Evolutionary conservation across 2,329 filamentous ascomycete genomes (phyloP).

Genomic region (Verticillium longisporum): DNA sequence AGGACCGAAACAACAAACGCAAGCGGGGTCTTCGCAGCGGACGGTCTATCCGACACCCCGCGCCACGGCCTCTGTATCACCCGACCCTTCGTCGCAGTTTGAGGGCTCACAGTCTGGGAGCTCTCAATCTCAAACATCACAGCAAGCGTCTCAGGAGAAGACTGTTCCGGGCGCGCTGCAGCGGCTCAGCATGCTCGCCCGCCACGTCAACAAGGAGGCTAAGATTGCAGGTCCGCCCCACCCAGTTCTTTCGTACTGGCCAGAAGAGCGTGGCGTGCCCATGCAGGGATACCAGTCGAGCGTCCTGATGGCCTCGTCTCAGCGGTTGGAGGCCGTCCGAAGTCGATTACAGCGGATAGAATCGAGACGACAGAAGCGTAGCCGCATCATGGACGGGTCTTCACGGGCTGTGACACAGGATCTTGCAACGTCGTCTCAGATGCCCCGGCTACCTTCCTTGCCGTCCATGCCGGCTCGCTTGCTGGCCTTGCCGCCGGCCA

Average conservation of each 20-base stretch:
- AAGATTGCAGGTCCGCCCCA: constrained; percentile 6
- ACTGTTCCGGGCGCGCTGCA: constrained; percentile 5
- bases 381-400: constrained; percentile 2
- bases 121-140: constrained; percentile 1
- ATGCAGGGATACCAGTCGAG: constrained; percentile 30
- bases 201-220: not conserved
- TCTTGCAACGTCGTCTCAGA: not conserved
- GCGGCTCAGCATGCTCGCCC: constrained; percentile 11
- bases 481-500: constrained; percentile 4
- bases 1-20: not conserved
- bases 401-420: not conserved
- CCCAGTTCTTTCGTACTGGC: constrained; percentile 30
- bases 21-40: not conserved
- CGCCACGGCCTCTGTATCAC: not conserved
- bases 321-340: constrained; percentile 25
- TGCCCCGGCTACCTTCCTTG: not conserved
- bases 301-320: constrained; percentile 25
- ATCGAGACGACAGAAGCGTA: constrained; percentile 7
- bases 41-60: constrained; percentile 6
- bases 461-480: constrained; percentile 3
- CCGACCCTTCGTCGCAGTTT: not conserved
- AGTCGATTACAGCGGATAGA: constrained; percentile 25
- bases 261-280: constrained; percentile 25
- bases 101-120: not conserved
- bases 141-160: not conserved